phyloP scores from a whole-genome alignment of 202 grass and related monocot species.

The Schoenoplectus tabernaemontani region DNA sequence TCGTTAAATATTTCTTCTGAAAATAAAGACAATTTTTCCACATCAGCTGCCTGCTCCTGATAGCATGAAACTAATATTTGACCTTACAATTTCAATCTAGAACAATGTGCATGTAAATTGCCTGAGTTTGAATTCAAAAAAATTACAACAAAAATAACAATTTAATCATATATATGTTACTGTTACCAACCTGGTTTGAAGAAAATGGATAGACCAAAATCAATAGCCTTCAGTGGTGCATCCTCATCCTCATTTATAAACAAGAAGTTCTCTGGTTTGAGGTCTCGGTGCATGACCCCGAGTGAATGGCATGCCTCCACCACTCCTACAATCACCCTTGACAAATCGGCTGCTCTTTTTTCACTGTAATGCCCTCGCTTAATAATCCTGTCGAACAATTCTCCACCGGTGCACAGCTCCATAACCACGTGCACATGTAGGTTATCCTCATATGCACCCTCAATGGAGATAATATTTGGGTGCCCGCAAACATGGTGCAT shows the following conservation, averaged over 20 bases:
- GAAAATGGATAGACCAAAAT: conserved; percentile 88
- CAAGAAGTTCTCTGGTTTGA: conserved; percentile 81
- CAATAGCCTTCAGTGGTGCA: conserved; percentile 68
- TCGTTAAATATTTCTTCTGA: conserved; percentile 34
- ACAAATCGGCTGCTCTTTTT: conserved; percentile 50
- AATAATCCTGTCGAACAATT: conserved; percentile 50
- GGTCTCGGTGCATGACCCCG: conserved; percentile 79
- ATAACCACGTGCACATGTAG: conserved; percentile 64
- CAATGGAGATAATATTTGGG: conserved; percentile 55
- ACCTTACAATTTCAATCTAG: background rate
- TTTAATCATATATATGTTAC: background rate
- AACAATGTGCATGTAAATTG: background rate
- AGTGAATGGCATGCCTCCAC: conserved; percentile 82
- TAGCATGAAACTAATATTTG: background rate
- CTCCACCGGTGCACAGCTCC: conserved; percentile 36
- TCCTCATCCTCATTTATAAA: conserved; percentile 60
- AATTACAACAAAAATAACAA: background rate
- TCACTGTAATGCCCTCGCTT: conserved; percentile 59
- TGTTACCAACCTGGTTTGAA: conserved; percentile 47
- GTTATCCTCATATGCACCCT: conserved; percentile 60
- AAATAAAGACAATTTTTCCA: background rate
- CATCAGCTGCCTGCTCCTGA: background rate
- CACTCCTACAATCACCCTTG: conserved; percentile 52
- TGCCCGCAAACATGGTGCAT: conserved; percentile 81
- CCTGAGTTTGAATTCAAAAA: background rate